A percentile compares a stretch with the other conserved stretches of the same genome.
These are phyloP conservation scores for Micractinium conductrix DNA, from an alignment of 139 green algal species.

Conservation along the genomic window DNA sequence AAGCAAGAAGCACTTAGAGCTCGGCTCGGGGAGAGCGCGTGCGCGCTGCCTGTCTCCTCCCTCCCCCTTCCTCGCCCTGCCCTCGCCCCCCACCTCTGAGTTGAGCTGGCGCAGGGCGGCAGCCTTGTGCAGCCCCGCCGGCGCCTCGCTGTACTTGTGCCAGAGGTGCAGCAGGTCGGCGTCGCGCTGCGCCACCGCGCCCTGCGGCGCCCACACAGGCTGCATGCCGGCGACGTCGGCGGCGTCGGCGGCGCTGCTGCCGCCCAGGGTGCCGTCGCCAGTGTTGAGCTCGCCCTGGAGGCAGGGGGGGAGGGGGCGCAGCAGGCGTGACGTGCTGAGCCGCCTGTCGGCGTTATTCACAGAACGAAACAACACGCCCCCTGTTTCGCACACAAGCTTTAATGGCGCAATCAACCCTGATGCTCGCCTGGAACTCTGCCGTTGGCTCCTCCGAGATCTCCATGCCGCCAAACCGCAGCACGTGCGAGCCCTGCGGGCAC, in stretches of 20 bases:
- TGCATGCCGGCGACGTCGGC: not conserved
- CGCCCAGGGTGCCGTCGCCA: not conserved
- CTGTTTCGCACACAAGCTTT: too few relatives aligned
- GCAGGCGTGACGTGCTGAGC: too few relatives aligned
- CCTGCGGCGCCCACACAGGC: conserved; percentile 5
- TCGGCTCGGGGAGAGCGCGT: too few relatives aligned
- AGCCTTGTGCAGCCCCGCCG: conserved; percentile 2
- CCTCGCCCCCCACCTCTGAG: conserved; percentile 20
- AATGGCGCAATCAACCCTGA: too few relatives aligned
- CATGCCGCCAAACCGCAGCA: conserved; percentile 84
- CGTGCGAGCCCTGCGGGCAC: conserved; percentile 68
- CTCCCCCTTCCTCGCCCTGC: not conserved
- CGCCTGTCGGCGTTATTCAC: too few relatives aligned
- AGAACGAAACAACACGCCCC: too few relatives aligned
- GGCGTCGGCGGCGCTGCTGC: not conserved
- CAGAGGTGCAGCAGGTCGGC: conserved; percentile 84
- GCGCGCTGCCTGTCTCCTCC: too few relatives aligned
- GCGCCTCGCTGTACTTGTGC: too few relatives aligned
- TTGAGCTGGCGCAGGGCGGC: conserved; percentile 51
- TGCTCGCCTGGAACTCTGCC: conserved; percentile 76
- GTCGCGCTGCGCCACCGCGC: conserved; percentile 77
- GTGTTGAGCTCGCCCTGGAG: conserved; percentile 59
- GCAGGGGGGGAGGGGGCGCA: too few relatives aligned
- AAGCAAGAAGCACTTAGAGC: too few relatives aligned
- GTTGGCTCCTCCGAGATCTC: conserved; percentile 72